Base-by-base conservation (phyloP, 108 stramenopile genomes). In the Fragilaria crotonensis region DNA sequence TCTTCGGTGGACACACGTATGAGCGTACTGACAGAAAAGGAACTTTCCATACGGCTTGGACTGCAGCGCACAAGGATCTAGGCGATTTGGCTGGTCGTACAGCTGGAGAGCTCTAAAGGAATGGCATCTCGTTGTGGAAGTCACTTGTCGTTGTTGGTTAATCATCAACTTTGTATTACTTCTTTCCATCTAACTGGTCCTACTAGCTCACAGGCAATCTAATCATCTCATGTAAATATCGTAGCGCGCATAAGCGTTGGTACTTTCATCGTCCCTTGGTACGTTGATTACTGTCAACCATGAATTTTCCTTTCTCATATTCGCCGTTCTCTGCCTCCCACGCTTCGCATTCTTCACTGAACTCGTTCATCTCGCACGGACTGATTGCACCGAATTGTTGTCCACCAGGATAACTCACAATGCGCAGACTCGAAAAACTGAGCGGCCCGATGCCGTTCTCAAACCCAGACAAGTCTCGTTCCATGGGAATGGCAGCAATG, bases 1-100 rank as follows among this genome's bases (percentile, higher is more conserved):
- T 96, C 83, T 99, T 99, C 65, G 98, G 98, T n/a, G 95, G 93
- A 20, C 98, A 99, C 74, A 97, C 97, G 55, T 99, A 87, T 70
- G 84, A 97, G 61, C 85, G 93, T 52, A 81, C 59, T 3, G 93
- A 94, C 62, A 68, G 56, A 67, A 80, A 85, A 48, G 94, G 95
- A 3, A 81, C 78, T 21, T 94, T 91, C 66, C 96, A 97, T 78
- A 85, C 81, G 30, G 71, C 87, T 20, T 97, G 96, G 96, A 91
- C 89, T 33, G 93, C 90, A 44, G 73, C 78, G 25, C 96, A 97
- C 73, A 97, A 97, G 73, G 86, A 84, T 62, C 84, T 97, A 73
- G 96, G 94, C 22, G 90, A 95, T 62, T 72, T 95, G 33, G 68
- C 77, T 31, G 92, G 91, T 26, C 84, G 96, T 52, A 93, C 78